Evolutionary conservation across 1,284 basidiomycete genomes (phyloP), one percentile per base, ranked within the genome.

Genomic region (Ustanciosporium gigantosporum): DNA sequence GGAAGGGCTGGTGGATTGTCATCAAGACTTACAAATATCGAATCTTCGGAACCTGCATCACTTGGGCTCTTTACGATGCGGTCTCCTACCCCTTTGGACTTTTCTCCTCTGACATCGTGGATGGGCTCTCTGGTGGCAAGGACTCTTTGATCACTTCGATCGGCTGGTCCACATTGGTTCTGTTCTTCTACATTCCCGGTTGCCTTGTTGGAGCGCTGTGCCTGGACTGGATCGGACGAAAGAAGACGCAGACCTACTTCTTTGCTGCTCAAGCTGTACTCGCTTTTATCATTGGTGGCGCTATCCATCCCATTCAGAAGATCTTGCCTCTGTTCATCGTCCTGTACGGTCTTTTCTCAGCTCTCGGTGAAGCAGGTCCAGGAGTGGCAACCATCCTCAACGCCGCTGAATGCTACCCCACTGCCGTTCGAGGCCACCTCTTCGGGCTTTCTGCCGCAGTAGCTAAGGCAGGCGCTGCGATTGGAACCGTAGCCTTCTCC

Each of bases 81-180:
- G 34, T 36, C 11, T n/a, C 34, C 8, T 36, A 36, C 34, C 34
- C 34, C 8, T 36, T 36, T 36, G 16, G 34, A 11, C 34, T 36
- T 17, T 36, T 36, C 16, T 11, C 15, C 34, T n/a, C 34, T 8
- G 19, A n/a, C 34, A 36, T 36, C 19, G 16, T 8, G 9, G 8
- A 8, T 20, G 15, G 19, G 8, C 8, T 36, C 9, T 36, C 34
- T 11, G 8, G 19, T 17, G 34, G 34, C 15, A 36, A 36, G 34
- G 19, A 17, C 19, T n/a, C 15, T 11, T 17, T 36, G 34, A 36
- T 36, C 19, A n/a, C 34, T 11, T 9, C 15, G 11, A 17, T 36
- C 34, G 34, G 34, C 11, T 36, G 34, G 34, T 8, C 34, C 11
- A 20, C 34, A 17, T 17, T 36, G 15, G 19, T 36, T 8, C 15